Evolutionary conservation across 306 rosid species (phyloP).

Genomic region (Citrullus colocynthis): DNA sequence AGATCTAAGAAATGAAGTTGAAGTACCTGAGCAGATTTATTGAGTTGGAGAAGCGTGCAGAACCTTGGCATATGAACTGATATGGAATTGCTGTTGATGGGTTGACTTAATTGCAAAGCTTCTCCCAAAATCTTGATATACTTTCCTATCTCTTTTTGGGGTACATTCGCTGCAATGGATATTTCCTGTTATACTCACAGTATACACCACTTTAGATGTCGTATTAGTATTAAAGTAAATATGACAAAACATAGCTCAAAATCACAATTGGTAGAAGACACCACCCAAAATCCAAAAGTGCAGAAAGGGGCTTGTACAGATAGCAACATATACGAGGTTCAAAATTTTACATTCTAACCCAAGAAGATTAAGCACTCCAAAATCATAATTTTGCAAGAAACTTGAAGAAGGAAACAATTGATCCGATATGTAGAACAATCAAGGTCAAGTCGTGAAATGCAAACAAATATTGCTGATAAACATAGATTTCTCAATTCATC

Average conservation of each 20-base stretch:
- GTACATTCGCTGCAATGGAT: slow-evolving; percentile 91
- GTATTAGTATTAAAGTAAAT: background rate
- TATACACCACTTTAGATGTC: slow-evolving; percentile 16
- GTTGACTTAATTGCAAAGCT: slow-evolving; percentile 92
- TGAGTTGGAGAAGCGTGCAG: slow-evolving; percentile 95
- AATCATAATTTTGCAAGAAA: background rate
- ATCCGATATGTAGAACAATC: background rate
- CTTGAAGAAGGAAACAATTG: background rate
- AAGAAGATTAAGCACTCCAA: background rate
- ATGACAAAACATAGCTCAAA: background rate
- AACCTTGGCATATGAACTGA: slow-evolving; percentile 95
- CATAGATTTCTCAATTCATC: background rate
- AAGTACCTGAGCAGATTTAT: slow-evolving; percentile 91
- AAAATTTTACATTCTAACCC: background rate
- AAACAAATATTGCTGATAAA: background rate
- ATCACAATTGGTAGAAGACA: background rate
- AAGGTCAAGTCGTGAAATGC: background rate
- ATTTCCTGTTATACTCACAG: slow-evolving; percentile 53
- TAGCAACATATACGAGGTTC: background rate
- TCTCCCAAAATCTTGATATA: slow-evolving; percentile 95
- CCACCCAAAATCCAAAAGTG: background rate
- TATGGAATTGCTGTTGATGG: slow-evolving; percentile 88
- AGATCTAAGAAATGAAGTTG: background rate
- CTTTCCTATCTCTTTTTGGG: slow-evolving; percentile 89
- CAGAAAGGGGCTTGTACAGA: background rate